Evolutionary conservation across 768 basidiomycete genomes (phyloP).

Genomic region (Xanthoconium purpureum): DNA sequence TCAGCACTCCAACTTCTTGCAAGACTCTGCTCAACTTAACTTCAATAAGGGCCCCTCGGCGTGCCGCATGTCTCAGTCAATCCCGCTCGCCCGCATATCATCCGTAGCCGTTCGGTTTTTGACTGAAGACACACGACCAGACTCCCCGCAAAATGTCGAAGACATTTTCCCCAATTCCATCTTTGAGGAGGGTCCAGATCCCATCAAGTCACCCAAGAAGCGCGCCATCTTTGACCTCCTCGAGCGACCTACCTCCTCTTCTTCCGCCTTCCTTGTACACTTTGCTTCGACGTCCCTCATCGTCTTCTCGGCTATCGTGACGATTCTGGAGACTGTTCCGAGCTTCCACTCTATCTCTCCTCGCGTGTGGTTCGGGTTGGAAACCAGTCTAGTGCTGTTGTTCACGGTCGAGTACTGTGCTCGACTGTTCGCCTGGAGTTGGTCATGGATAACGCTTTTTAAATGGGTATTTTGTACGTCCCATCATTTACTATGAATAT

Average conservation of each 20-base stretch:
- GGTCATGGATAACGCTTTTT: conserved; percentile 54
- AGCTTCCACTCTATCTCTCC: conserved; percentile 67
- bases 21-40: not conserved
- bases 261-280: conserved; percentile 74
- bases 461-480: conserved; percentile 68
- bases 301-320: conserved; percentile 69
- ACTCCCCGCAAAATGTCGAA: conserved; percentile 35
- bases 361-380: conserved; percentile 81
- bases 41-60: too few species aligned
- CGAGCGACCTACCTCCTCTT: conserved; percentile 76
- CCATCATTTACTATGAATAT: not conserved
- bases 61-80: conserved; percentile 29
- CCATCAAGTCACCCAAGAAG: conserved; percentile 49
- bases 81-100: conserved; percentile 27
- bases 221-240: conserved; percentile 65
- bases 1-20: not conserved
- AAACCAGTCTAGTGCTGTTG: conserved; percentile 77
- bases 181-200: conserved; percentile 33
- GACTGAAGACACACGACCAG: conserved; percentile 38
- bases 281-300: conserved; percentile 69
- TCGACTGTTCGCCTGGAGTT: conserved; percentile 73
- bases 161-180: conserved; percentile 40
- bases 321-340: conserved; percentile 77
- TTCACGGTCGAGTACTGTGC: conserved; percentile 86
- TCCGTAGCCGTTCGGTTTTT: conserved; percentile 37